Evolutionary conservation across 192 early-diverging fungal genomes (phyloP), one percentile per base, ranked within the genome.

Genomic region (Nowakowskiella sp.): DNA sequence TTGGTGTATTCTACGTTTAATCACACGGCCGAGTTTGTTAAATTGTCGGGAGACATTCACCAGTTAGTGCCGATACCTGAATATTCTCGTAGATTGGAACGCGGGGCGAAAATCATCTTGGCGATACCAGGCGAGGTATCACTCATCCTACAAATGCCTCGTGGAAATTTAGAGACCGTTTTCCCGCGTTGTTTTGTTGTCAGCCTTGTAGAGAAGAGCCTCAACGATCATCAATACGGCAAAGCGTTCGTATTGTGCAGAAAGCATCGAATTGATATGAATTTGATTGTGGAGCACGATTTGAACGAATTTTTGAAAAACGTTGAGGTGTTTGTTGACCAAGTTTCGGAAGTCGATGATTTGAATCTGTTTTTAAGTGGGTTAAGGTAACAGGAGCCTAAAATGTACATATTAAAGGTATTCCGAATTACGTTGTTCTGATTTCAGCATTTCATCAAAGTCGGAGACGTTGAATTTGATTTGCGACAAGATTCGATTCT

Each of bases 161-260:
- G 95, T 25, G 95, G 95, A 4, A 98, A 98, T 51, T 67, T 96
- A 46, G 95, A 98, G 58, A 96, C 93, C 0, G 76, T 98, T 21
- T 71, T 79, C 10, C 95, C 95, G 1, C 85, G 95, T 98, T 54
- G 89, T 95, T 0, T 66, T 96, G 10, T 74, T 85, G 1, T 64
- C 77, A 2, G 81, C 90, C 5, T 74, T n/a, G n/a, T n/a, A n/a
- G 87, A 2, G 70, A 75, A 19, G 53, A 67, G 5, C 53, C 94
- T 19, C 73, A 85, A 23, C 32, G 39, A 54, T 22, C 55, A 71
- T n/a, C 76, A 87, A 33, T 98, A 86, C 66, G 67, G 73, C 23
- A 74, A 74, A 1, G 95, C 93, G 0, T 90, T 96, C 32, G 31
- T 86, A 4, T 59, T 74, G 0, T 94, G 91, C 68, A 83, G 95